phyloP scores from a whole-genome alignment of 2,329 filamentous ascomycete genomes.

The Penicillium psychrosexuale region DNA sequence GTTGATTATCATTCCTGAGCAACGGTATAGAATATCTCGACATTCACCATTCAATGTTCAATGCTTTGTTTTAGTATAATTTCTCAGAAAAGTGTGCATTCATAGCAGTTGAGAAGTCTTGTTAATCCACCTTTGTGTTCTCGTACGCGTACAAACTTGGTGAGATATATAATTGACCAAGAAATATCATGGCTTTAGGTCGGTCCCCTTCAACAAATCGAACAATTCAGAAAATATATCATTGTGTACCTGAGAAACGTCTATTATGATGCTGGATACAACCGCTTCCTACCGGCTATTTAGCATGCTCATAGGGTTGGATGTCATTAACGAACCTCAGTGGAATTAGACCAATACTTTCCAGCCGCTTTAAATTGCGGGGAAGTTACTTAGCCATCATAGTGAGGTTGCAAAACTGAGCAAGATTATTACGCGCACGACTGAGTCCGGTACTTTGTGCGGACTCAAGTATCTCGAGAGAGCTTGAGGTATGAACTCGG shows the following conservation, averaged over 20 bases:
- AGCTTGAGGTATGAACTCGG: conserved; percentile 28
- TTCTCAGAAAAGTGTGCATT: background rate
- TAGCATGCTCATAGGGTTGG: conserved; percentile 55
- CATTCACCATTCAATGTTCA: background rate
- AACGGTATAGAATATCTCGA: background rate
- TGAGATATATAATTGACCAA: background rate
- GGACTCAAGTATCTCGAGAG: conserved; percentile 50
- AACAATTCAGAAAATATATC: background rate
- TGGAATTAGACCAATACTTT: conserved; percentile 56
- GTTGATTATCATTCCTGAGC: conserved; percentile 19
- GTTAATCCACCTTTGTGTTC: background rate
- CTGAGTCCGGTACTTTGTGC: conserved; percentile 54
- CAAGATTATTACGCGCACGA: conserved; percentile 50
- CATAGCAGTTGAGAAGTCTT: background rate
- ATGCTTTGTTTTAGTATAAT: background rate
- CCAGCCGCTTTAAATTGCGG: conserved; percentile 56
- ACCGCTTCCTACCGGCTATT: conserved; percentile 33
- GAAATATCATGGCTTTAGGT: background rate
- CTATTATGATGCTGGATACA: conserved; percentile 50
- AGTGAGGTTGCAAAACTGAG: conserved; percentile 40
- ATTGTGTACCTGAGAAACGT: conserved; percentile 17
- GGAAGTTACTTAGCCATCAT: conserved; percentile 52
- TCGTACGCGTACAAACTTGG: background rate
- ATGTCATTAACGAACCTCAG: conserved; percentile 56
- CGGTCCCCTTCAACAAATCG: background rate